These are phyloP conservation scores for Orbilia blumenaviensis DNA, from an alignment of 2,329 filamentous ascomycete genomes.

Conservation along the genomic window DNA sequence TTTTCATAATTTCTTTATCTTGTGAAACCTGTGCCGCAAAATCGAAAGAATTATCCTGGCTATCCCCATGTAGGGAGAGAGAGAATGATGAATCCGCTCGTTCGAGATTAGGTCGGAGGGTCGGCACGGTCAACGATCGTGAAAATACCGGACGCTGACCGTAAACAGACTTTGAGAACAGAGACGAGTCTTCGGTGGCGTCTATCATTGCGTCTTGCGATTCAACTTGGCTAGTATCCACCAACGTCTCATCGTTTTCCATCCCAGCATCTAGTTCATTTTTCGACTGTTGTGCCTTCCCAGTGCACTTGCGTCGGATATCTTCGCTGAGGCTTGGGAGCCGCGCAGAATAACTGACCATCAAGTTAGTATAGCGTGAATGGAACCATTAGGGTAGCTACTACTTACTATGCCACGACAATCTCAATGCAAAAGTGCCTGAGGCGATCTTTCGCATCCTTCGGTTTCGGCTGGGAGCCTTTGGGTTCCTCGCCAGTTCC, in stretches of 20 bases:
- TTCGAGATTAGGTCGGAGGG: slow-evolving; percentile 21
- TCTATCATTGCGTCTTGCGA: slow-evolving; percentile 9
- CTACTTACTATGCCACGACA: slow-evolving; percentile 76
- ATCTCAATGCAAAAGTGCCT: slow-evolving; percentile 82
- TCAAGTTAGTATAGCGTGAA: slow-evolving; percentile 56
- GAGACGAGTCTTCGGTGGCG: neutral
- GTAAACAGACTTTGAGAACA: slow-evolving; percentile 24
- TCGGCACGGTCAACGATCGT: slow-evolving; percentile 38
- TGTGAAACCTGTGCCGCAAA: slow-evolving; percentile 47
- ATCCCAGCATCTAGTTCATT: slow-evolving; percentile 59
- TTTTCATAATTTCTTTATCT: slow-evolving; percentile 43
- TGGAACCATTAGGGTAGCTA: neutral
- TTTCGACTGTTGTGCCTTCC: slow-evolving; percentile 59
- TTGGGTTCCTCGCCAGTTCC: slow-evolving; percentile 58
- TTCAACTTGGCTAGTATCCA: slow-evolving; percentile 6
- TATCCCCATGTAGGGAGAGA: slow-evolving; percentile 22
- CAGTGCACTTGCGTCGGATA: slow-evolving; percentile 41
- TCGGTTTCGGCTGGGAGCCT: slow-evolving; percentile 54
- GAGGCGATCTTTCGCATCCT: slow-evolving; percentile 68
- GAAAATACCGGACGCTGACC: slow-evolving; percentile 18
- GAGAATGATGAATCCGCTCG: slow-evolving; percentile 42
- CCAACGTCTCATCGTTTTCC: neutral
- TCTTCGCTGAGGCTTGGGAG: slow-evolving; percentile 74
- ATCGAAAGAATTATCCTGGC: slow-evolving; percentile 26
- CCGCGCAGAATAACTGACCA: slow-evolving; percentile 73